A percentile compares a stretch with the other conserved stretches of the same genome.
Evolutionary conservation across 1,139 yeast species (phyloP).

Genomic region (Debaryomycetaceae sp.): DNA sequence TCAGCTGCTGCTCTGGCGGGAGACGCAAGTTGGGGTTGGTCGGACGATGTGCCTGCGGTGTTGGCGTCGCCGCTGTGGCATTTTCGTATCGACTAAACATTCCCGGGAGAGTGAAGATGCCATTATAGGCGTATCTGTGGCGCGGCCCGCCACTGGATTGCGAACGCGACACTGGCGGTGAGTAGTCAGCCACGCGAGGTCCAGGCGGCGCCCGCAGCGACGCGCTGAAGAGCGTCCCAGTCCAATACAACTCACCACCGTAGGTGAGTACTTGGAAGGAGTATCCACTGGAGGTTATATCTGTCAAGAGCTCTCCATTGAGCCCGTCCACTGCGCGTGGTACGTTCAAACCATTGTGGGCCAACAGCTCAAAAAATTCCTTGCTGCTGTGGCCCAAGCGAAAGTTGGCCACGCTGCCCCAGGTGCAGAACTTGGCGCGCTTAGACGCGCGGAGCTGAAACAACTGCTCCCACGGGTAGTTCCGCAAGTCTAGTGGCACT

Average conservation of each 20-base stretch:
- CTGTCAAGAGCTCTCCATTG: slow-evolving; percentile 32
- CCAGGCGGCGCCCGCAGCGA: slow-evolving; percentile 17
- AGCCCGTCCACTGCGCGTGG: slow-evolving; percentile 9
- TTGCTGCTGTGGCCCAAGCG: slow-evolving; percentile 52
- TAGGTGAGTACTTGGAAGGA: slow-evolving; percentile 58
- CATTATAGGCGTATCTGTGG: not conserved
- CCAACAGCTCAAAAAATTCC: slow-evolving; percentile 22
- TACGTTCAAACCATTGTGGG: slow-evolving; percentile 36
- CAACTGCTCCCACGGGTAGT: slow-evolving; percentile 46
- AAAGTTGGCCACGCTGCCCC: slow-evolving; percentile 58
- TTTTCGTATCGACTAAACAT: not conserved
- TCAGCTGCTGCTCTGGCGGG: slow-evolving; percentile 17
- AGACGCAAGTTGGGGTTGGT: slow-evolving; percentile 18
- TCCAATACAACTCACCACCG: slow-evolving; percentile 49
- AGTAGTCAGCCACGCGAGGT: slow-evolving; percentile 12
- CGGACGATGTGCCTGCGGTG: slow-evolving; percentile 2
- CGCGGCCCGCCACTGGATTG: slow-evolving; percentile 4
- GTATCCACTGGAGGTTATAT: slow-evolving; percentile 64
- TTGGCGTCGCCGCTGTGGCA: not conserved
- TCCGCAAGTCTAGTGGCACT: slow-evolving; percentile 36
- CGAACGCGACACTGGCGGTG: slow-evolving; percentile 6
- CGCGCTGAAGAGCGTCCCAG: slow-evolving; percentile 47
- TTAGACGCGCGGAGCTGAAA: slow-evolving; percentile 38
- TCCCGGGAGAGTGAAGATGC: slow-evolving; percentile 1
- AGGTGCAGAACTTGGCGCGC: slow-evolving; percentile 48